These are phyloP conservation scores for Aspergillus fijiensis DNA, from an alignment of 2,329 filamentous ascomycete genomes.

Conservation along the genomic window DNA sequence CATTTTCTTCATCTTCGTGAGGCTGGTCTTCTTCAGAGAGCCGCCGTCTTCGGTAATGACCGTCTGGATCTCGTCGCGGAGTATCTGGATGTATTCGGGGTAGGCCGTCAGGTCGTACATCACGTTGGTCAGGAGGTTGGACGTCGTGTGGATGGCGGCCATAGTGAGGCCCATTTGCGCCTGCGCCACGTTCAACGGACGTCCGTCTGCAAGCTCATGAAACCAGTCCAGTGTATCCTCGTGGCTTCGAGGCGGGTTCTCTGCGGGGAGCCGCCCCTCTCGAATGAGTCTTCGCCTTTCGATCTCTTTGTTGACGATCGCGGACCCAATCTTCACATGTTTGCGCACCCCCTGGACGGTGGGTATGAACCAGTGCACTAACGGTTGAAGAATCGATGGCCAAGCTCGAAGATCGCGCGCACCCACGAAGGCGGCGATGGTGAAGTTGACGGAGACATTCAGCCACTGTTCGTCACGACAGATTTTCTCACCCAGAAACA, in stretches of 20 bases:
- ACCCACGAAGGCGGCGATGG: conserved; percentile 23
- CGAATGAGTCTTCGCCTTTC: conserved; percentile 23
- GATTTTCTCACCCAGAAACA: conserved; percentile 54
- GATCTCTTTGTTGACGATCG: conserved; percentile 34
- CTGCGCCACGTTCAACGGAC: conserved; percentile 17
- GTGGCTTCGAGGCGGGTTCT: conserved; percentile 17
- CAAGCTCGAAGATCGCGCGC: conserved; percentile 44
- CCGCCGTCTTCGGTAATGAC: conserved; percentile 45
- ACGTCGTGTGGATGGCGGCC: conserved; percentile 37
- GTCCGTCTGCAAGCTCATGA: conserved; percentile 17
- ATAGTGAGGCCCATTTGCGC: conserved; percentile 30
- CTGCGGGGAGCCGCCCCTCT: conserved; percentile 20
- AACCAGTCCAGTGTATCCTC: conserved; percentile 33
- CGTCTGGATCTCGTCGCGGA: conserved; percentile 53
- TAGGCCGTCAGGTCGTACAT: conserved; percentile 55
- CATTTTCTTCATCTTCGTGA: conserved; percentile 35
- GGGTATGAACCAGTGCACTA: conserved; percentile 49
- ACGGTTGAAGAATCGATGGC: conserved; percentile 42
- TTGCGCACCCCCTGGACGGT: conserved; percentile 40
- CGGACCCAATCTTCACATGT: conserved; percentile 38
- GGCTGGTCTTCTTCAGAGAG: conserved; percentile 30
- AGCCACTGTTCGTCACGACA: conserved; percentile 57
- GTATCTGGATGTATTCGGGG: conserved; percentile 51
- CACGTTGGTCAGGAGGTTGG: conserved; percentile 45
- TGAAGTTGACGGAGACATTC: conserved; percentile 32